Base-by-base conservation (phyloP, 495 filamentous ascomycete species). In the Aspergillus incahuasiensis region DNA sequence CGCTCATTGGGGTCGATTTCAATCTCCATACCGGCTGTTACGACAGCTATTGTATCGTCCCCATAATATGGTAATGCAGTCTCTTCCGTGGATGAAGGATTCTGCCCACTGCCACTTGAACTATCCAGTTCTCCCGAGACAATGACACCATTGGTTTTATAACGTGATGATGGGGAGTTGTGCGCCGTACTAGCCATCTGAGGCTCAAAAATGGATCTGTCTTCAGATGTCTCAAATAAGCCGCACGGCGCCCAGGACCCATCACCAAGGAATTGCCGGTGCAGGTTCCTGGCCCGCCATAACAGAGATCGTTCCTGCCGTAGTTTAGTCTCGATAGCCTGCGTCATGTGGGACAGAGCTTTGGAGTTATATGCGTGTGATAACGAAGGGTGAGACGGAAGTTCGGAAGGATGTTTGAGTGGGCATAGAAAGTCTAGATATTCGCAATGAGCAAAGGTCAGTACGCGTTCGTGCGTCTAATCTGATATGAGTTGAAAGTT, bases 351-450 rank as follows among this genome's bases (percentile, higher is more conserved):
- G 40, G 83, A 84, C n/a, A 99, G 79, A 4, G 88, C 87, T 55
- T 83, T 85, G 9, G 89, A 91, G 2, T 75, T 86, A 71, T 95
- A 97, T 0, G 92, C 82, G 62, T 85, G 79, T 30, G 91, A 91
- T 48, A 96, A 69, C 3, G 89, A 87, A 57, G 91, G 91, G 64
- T 99, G 94, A 35, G 72, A 79, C 4, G 89, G 84, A 30, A 99
- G 79, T 67, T 95, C 90, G 48, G 91, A 88, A 20, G 91, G 87
- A 52, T 90, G 80, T 51, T 90, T 95, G 48, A 97, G 73, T 21
- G 94, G 94, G 39, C 88, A 88, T 12, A 99, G 82, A 39, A 97
- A 80, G 49, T 89, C 92, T 96, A 64, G 2, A 48, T 45, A 41
- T 13, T 25, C 52, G 46, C 32, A n/a, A 54, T 11, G 28, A 48